Percentiles rank a stretch among this genome's conserved stretches.
Evolutionary conservation across 768 basidiomycete genomes (phyloP).

Genomic region (Holtermannia corniformis): DNA sequence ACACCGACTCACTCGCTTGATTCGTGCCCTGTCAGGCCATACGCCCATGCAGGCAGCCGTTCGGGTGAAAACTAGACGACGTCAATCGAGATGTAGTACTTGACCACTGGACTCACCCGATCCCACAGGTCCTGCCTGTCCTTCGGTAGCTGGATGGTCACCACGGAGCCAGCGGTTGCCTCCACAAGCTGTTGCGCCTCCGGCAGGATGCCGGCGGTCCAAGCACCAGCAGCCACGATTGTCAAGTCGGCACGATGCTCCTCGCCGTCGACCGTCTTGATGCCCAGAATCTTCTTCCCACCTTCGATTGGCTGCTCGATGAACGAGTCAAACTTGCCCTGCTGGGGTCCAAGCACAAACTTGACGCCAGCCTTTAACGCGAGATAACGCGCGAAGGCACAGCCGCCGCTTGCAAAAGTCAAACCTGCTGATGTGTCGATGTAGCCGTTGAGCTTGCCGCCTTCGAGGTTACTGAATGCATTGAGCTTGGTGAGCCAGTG

Average conservation of each 20-base stretch:
- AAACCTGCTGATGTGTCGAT: slow-evolving; percentile 13
- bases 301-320: slow-evolving; percentile 1
- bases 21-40: slow-evolving; percentile 20
- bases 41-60: slow-evolving; percentile 18
- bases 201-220: slow-evolving; percentile 12
- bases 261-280: slow-evolving; percentile 13
- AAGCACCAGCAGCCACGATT: slow-evolving; percentile 13
- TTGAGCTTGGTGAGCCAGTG: slow-evolving; percentile 1
- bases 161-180: slow-evolving; percentile 14
- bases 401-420: slow-evolving; percentile 13
- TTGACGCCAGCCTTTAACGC: slow-evolving; percentile 15
- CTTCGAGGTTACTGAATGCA: slow-evolving; percentile 4
- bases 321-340: slow-evolving; percentile 9
- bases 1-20: slow-evolving; percentile 17
- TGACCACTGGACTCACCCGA: slow-evolving; percentile 1
- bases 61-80: slow-evolving; percentile 22
- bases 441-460: slow-evolving; percentile 10
- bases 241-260: slow-evolving; percentile 9
- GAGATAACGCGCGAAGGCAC: slow-evolving; percentile 9
- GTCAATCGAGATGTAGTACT: no score
- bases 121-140: slow-evolving; percentile 10
- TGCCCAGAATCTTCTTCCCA: slow-evolving; percentile 8
- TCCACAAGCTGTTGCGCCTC: slow-evolving; percentile 7
- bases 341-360: slow-evolving; percentile 13
- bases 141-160: slow-evolving; percentile 6